Base-by-base conservation (phyloP, 345 rosid genomes). In the Rhizophora apiculata region DNA sequence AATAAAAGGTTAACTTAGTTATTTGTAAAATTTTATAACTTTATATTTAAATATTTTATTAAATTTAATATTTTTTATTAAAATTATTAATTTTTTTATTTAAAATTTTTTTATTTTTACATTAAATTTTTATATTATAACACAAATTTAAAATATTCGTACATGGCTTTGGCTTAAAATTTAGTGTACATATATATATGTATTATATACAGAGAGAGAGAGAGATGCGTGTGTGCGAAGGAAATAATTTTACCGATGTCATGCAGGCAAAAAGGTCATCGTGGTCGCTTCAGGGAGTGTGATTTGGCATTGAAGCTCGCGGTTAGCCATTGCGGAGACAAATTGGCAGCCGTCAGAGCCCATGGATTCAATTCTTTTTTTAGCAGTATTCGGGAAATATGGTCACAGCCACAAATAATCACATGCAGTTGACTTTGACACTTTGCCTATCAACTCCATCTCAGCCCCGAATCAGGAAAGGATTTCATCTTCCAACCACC, bases 341-440 rank as follows among this genome's bases (percentile, higher is more conserved):
- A 36, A 31, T 20, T 16, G 55, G 15, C 9, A 20, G 18, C n/a
- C 30, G 21, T 19, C 63, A 60, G 30, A 21, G 16, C 10, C 65
- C 30, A 6, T 60, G 20, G 68, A 66, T 67, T 70, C 58, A 39
- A 60, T 70, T 78, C 68, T 11, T 39, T 74, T 78, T 70, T 3
- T 39, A 11, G 48, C 48, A 39, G 16, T 55, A 51, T 59, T 67
- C 78, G 60, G 51, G 54, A 57, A 66, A 68, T 58, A 8, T 36
- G 52, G 62, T 64, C 51, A 76, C 81, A 75, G 72, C 66, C 62
- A 72, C 82, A 79, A 80, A 69, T 60, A 39, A 78, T 82, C 79
- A 78, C 49, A 21, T 11, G 11, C 3, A 39, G 74, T 82, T 79
- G 85, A 86, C 71, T 71, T 49, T 72, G 80, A 80, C 81, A 62